These are phyloP conservation scores for Komagataella ulmi DNA, from an alignment of 805 yeast genomes.

Conservation along the genomic window DNA sequence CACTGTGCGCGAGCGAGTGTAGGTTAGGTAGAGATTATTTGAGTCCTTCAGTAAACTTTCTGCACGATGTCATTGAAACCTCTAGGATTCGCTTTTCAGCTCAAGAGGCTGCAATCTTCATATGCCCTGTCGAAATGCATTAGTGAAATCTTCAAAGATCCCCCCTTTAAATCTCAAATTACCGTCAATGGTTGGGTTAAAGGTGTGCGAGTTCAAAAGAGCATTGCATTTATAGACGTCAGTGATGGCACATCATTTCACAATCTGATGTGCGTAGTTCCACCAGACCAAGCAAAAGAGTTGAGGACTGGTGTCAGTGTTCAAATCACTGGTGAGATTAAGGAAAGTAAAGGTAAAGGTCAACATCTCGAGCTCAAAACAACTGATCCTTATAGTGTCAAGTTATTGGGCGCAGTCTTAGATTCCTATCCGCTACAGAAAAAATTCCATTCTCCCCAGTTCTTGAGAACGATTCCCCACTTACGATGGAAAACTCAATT, in stretches of 20 bases:
- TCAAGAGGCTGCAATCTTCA: neutral
- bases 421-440: constrained; percentile 74
- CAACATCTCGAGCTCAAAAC: constrained; percentile 40
- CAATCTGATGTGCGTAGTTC: constrained; percentile 42
- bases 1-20: neutral
- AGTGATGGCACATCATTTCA: constrained; percentile 59
- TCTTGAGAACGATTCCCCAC: constrained; percentile 60
- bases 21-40: neutral
- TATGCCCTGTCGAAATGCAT: constrained; percentile 12
- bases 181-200: constrained; percentile 63
- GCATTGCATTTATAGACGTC: constrained; percentile 67
- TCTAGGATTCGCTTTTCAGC: neutral
- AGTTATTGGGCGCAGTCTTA: constrained; percentile 47
- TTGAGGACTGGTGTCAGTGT: constrained; percentile 25
- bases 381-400: constrained; percentile 18
- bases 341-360: constrained; percentile 27
- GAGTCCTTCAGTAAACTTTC: too few species aligned
- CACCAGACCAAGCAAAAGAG: constrained; percentile 19
- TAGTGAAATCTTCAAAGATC: constrained; percentile 15
- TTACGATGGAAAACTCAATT: constrained; percentile 62
- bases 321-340: constrained; percentile 19
- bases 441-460: constrained; percentile 54
- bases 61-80: neutral
- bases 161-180: constrained; percentile 20
- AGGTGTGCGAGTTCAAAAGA: constrained; percentile 60